These are phyloP conservation scores for Fulvia fulva DNA, from an alignment of 2,329 filamentous ascomycete species.

Conservation along the genomic window DNA sequence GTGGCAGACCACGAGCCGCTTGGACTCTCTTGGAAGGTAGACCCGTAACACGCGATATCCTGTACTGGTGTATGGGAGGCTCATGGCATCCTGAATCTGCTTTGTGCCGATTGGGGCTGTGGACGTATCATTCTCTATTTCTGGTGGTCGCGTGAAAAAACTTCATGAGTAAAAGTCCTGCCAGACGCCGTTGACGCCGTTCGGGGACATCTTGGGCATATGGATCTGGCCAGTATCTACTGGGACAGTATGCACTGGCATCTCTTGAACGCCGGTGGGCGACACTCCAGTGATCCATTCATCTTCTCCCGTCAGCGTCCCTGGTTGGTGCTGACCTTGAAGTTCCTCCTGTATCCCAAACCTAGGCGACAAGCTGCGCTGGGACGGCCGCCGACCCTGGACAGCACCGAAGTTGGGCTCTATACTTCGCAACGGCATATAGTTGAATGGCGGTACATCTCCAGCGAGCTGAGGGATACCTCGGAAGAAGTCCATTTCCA, in stretches of 20 bases:
- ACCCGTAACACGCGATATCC: too few species aligned
- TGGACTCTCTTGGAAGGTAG: too few species aligned
- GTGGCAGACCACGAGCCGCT: too few species aligned
- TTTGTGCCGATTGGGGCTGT: too few species aligned
- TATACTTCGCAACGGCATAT: conserved; percentile 18
- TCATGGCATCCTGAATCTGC: neutral
- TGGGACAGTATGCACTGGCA: neutral
- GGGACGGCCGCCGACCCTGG: neutral
- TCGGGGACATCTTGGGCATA: neutral
- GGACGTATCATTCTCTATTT: neutral
- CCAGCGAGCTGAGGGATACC: conserved; percentile 19
- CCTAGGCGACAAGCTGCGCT: neutral
- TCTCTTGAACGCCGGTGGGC: neutral
- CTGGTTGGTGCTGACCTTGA: neutral
- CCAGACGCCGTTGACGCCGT: neutral
- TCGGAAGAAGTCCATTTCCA: conserved; percentile 24
- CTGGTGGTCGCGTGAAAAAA: too few species aligned
- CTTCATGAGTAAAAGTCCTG: conserved; percentile 4
- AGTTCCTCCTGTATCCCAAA: conserved; percentile 4
- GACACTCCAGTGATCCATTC: neutral
- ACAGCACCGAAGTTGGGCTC: conserved; percentile 17
- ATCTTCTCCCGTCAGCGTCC: neutral
- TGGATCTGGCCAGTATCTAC: neutral
- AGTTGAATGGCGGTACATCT: conserved; percentile 20
- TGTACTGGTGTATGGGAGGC: too few species aligned